Evolutionary conservation across 495 filamentous ascomycete species (phyloP), one percentile per base, ranked within the genome.

Genomic region (Podospora comata): DNA sequence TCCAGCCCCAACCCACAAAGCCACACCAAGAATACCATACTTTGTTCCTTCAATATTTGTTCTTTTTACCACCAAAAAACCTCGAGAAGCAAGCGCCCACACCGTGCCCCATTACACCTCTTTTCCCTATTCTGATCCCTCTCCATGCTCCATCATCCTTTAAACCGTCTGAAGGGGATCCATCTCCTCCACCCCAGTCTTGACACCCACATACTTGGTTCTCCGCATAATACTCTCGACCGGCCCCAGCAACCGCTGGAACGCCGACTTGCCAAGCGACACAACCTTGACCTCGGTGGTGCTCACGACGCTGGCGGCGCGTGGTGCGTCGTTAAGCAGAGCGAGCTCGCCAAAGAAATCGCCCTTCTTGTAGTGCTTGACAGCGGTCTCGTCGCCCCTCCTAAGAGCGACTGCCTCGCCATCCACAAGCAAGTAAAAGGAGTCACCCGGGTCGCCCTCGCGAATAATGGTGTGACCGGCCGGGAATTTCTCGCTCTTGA

Each of bases 301-400:
- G 62, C 90, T 89, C 26, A 94, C 81, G 62, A 99, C 90, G 73
- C 89, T 97, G 2, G 95, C 95, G n/a, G 94, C 94, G 62, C 95
- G 89, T 0, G 95, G 95, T 67, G 91, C 90, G 72, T 99, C 94
- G 71, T 99, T 94, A 70, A 98, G 81, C 73, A 99, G 79, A 9
- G 95, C 95, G 66, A 98, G 82, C 78, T 99, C 95, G 58, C 95
- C 95, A 77, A 99, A 99, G 81, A 96, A 99, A 74, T 97, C 96
- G 9, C 95, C 95, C 76, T 97, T 95, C 65, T 82, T 80, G 76
- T 97, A 97, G 53, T 83, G 80, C 75, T 92, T 93, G 62, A 98
- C 88, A 0, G 90, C 80, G 65, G 86, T 80, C 11, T 85, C 77
- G 26, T 84, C 84, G 15, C 85, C 88, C 44, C 79, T 77, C 80